Evolutionary conservation across 2,329 filamentous ascomycete species (phyloP).

Genomic region (Diaporthe capsici): DNA sequence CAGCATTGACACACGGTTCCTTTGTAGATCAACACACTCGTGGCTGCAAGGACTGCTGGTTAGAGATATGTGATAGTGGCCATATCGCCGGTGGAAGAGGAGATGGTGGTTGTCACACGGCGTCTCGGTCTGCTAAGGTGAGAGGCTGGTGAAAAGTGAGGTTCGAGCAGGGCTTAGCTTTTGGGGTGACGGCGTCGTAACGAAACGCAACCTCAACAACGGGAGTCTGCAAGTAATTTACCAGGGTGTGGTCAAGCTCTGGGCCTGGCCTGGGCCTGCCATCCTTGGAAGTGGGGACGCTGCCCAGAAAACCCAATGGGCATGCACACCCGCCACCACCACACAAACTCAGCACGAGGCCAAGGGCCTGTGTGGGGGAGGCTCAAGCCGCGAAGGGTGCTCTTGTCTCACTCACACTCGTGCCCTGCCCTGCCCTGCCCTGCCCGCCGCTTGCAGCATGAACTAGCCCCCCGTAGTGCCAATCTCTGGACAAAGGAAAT

Average conservation of each 20-base stretch:
- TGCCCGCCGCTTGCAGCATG: slow-evolving; percentile 24
- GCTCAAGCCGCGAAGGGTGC: slow-evolving; percentile 13
- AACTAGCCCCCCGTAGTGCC: slow-evolving; percentile 19
- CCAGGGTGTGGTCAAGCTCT: slow-evolving; percentile 26
- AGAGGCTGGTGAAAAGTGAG: slow-evolving; percentile 37
- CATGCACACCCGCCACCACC: slow-evolving; percentile 5
- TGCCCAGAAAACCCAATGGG: slow-evolving; percentile 7
- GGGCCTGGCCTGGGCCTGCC: slow-evolving; percentile 26
- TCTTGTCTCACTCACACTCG: slow-evolving; percentile 1
- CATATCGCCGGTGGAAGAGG: slow-evolving; percentile 20
- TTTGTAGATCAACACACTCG: slow-evolving; percentile 8
- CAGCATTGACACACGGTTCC: slow-evolving; percentile 21
- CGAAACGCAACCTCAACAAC: slow-evolving; percentile 14
- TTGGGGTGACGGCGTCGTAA: slow-evolving; percentile 27
- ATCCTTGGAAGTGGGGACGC: slow-evolving; percentile 20
- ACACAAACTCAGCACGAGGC: slow-evolving; percentile 12
- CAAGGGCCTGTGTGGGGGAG: slow-evolving; percentile 19
- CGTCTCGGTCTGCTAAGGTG: slow-evolving; percentile 17
- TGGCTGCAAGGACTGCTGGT: slow-evolving; percentile 13
- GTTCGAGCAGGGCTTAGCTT: slow-evolving; percentile 30
- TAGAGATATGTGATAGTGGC: slow-evolving; percentile 11
- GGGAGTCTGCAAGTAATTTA: slow-evolving; percentile 32
- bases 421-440: neutral
- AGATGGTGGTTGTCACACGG: slow-evolving; percentile 25
- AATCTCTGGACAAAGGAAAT: slow-evolving; percentile 17